These are phyloP conservation scores for Hordeum vulgare DNA, from an alignment of 176 grass and related monocot species.

Conservation along the genomic window MorexV3_pseudomolecules_assembly NC_058518.1:315558053-315558552, in stretches of 20 bases:
- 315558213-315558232: constrained; percentile 48
- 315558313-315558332: not conserved
- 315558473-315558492: constrained; percentile 57
- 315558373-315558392: not conserved
- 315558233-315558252: constrained; percentile 27
- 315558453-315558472: constrained; percentile 57
- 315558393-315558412: not conserved
- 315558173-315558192: constrained; percentile 44
- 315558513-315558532: constrained; percentile 51
- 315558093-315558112: constrained; percentile 80
- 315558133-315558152: constrained; percentile 64
- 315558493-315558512: constrained; percentile 52
- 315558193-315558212: constrained; percentile 77
- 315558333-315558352: not conserved
- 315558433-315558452: constrained; percentile 41
- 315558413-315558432: not conserved
- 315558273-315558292: not conserved
- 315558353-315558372: not conserved
- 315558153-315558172: constrained; percentile 41
- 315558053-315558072: constrained; percentile 27
- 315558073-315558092: constrained; percentile 65
- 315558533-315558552: constrained; percentile 32
- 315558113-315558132: constrained; percentile 74
- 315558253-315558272: not conserved
- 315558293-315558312: not conserved